phyloP scores from a whole-genome alignment of 805 yeast species.

The Teunomyces cretensis region DNA sequence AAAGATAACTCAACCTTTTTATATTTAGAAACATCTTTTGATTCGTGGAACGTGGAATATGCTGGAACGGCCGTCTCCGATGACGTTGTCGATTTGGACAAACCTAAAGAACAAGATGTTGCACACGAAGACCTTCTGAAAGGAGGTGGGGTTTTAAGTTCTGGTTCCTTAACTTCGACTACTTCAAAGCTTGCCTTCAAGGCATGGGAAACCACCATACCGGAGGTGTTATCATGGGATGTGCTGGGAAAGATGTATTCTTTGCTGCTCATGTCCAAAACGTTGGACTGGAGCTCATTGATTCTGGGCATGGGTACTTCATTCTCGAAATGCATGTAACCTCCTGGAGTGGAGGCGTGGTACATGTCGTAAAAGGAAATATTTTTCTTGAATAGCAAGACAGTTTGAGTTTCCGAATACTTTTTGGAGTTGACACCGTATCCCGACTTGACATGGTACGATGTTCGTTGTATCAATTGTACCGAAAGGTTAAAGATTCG shows the following conservation, averaged over 20 bases:
- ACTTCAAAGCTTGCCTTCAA: slow-evolving; percentile 12
- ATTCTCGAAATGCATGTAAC: background rate
- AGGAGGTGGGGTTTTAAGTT: background rate
- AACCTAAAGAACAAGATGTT: background rate
- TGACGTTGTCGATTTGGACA: background rate
- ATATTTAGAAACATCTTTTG: slow-evolving; percentile 5
- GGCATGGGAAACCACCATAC: slow-evolving; percentile 9
- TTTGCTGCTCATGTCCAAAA: slow-evolving; percentile 4
- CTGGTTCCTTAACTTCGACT: slow-evolving; percentile 5
- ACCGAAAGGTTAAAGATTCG: slow-evolving; percentile 9
- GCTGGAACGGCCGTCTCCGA: slow-evolving; percentile 5
- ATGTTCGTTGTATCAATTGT: slow-evolving; percentile 10
- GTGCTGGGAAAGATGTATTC: slow-evolving; percentile 8
- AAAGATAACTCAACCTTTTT: slow-evolving; percentile 14
- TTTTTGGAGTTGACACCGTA: background rate
- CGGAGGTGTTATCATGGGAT: background rate
- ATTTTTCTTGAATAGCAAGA: background rate
- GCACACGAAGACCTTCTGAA: background rate
- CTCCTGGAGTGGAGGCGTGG: background rate
- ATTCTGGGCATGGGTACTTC: slow-evolving; percentile 5
- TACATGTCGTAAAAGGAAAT: background rate
- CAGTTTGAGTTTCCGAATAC: slow-evolving; percentile 6
- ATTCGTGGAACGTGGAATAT: slow-evolving; percentile 9
- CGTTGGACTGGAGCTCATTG: background rate
- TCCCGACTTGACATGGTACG: slow-evolving; percentile 1